Base-by-base conservation (phyloP, 1,284 basidiomycete species). In the Paramarasmius palmivorus region DNA sequence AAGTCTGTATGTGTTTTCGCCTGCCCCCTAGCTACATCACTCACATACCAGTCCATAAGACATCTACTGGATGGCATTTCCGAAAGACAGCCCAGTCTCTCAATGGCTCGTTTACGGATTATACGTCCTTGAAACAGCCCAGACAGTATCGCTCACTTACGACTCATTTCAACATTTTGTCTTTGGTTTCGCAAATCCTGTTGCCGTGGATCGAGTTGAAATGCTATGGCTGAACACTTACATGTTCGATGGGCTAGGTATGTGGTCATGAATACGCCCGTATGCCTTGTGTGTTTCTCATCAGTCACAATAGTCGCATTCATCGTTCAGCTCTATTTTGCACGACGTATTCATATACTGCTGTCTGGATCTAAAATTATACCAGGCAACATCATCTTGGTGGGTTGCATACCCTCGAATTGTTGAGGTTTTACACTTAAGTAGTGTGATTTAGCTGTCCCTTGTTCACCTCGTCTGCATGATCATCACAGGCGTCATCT, bases 11-110 rank as follows among this genome's bases (percentile, higher is more conserved):
- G 36, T 38, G 26, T 32, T 12, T 12, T 6, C 12, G 29, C 12
- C 12, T 15, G 3, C 15, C 12, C 17, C n/a, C 14, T 37, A 14
- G 9, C 10, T 14, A 19, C n/a, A 17, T n/a, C 37, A 23, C n/a
- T 38, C 3, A 2, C 2, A 26, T 19, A 22, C 3, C n/a, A 19
- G 1, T 15, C 6, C 6, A 14, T 17, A n/a, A 52, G 50, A 46
- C 38, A n/a, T 54, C 12, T 49, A 49, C 52, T 49, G 26, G 15
- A 25, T 19, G 9, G 47, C 52, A 10, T 54, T 49, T 23, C 35
- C 47, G 10, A 42, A 25, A 15, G 52, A 54, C 25, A 36, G 17
- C n/a, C 14, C 10, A 14, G 20, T 26, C 23, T 19, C 35, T 29
- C 49, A 53, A 37, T 19, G 20, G 34, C 22, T 53, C 19, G 52